phyloP scores from a whole-genome alignment of 1,139 yeast genomes.

The Yamadazyma dendronema region DNA sequence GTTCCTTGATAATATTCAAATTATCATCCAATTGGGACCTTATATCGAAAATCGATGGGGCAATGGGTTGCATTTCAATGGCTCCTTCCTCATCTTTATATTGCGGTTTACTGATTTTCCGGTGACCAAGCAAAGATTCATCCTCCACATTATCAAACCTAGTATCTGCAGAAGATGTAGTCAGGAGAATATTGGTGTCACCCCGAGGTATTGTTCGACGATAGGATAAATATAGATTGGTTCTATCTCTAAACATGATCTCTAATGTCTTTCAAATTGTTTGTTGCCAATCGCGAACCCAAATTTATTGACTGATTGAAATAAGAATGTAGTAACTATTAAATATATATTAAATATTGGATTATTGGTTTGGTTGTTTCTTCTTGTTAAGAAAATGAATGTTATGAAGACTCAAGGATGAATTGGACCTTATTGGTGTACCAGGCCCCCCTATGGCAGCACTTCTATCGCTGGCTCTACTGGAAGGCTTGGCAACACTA shows the following conservation, averaged over 20 bases:
- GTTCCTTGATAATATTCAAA: slow-evolving; percentile 45
- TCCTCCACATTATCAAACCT: slow-evolving; percentile 48
- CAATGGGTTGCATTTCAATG: slow-evolving; percentile 54
- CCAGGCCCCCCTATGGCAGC: slow-evolving; percentile 20
- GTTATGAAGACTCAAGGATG: slow-evolving; percentile 29
- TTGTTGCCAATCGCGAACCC: neutral
- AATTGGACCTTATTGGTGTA: slow-evolving; percentile 21
- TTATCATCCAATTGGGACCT: slow-evolving; percentile 69
- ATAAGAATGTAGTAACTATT: too few relatives aligned
- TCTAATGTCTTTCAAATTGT: neutral
- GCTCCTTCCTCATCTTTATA: slow-evolving; percentile 18
- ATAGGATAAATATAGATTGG: slow-evolving; percentile 67
- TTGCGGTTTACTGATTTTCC: slow-evolving; percentile 7
- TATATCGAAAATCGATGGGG: slow-evolving; percentile 77
- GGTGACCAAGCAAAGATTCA: slow-evolving; percentile 45
- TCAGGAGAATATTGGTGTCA: slow-evolving; percentile 9
- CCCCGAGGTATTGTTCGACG: slow-evolving; percentile 67
- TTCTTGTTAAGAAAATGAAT: slow-evolving; percentile 28
- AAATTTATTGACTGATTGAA: neutral
- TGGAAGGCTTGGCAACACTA: slow-evolving; percentile 23
- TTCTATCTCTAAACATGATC: slow-evolving; percentile 69
- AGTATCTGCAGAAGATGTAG: slow-evolving; percentile 3
- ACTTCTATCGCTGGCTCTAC: slow-evolving; percentile 33
- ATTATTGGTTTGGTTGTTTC: slow-evolving; percentile 11
- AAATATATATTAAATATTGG: neutral